These are phyloP conservation scores for Theobroma cacao DNA, from an alignment of 345 rosid genomes.

Conservation along the genomic window DNA sequence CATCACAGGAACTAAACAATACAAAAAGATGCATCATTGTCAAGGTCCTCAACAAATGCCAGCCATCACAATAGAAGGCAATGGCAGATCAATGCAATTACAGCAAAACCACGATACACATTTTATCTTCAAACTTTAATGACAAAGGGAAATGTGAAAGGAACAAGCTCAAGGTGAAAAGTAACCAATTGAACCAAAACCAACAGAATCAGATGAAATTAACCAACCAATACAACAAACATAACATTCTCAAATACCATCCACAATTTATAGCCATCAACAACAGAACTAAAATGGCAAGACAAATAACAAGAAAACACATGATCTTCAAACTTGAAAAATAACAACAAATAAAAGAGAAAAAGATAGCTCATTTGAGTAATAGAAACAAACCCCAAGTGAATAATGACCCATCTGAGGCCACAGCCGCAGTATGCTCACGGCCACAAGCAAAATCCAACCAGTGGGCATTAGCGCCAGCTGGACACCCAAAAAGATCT, in stretches of 20 bases:
- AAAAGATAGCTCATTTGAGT: background rate
- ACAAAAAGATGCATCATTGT: background rate
- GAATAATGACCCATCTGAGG: constrained; percentile 96
- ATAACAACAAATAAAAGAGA: background rate
- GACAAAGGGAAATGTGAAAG: background rate
- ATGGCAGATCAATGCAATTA: background rate
- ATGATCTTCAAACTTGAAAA: background rate
- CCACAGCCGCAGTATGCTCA: constrained; percentile 91
- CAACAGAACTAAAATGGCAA: background rate
- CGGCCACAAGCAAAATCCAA: constrained; percentile 91
- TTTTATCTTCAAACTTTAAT: background rate
- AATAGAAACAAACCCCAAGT: constrained; percentile 71
- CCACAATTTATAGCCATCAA: background rate
- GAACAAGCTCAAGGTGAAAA: background rate
- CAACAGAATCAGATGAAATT: background rate
- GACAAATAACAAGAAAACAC: background rate
- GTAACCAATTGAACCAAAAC: background rate
- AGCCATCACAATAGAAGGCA: background rate
- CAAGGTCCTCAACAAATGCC: background rate
- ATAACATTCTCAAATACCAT: background rate
- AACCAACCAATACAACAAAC: background rate
- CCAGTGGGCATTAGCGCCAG: constrained; percentile 79
- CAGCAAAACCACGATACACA: background rate
- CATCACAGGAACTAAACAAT: background rate
- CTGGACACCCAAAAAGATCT: constrained; percentile 86